Evolutionary conservation across 345 rosid species (phyloP), one percentile per base, ranked within the genome.

Genomic region (Acer negundo): DNA sequence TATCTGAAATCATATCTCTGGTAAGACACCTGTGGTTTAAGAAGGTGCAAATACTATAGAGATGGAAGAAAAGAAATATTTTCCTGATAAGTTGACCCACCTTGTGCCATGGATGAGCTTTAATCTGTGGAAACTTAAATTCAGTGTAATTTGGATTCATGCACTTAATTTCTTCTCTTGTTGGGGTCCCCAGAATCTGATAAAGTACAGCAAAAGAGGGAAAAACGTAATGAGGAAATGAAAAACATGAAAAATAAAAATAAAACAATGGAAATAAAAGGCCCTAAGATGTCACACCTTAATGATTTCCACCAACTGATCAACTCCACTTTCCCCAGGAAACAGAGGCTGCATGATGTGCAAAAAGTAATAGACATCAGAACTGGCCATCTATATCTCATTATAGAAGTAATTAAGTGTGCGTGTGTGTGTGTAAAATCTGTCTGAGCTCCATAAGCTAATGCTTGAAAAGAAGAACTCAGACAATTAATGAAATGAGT

Each of bases 31-130:
- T 35, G 40, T 20, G 13, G 61, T 67, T 69, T 55, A 24, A 68
- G 5, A 69, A 79, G 75, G 3, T 19, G 64, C 7, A 31, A 23
- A 67, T 38, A 42, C 13, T 40, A 63, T 0, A 6, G 38, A 13
- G 42, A 55, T 15, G 4, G 67, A 3, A 40, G 58, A 62, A 70
- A n/a, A 13, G 19, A 24, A 75, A 76, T 44, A 78, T 38, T 9
- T 42, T 59, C 40, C 16, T 19, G 10, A 8, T n/a, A 55, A 71
- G 53, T 66, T 17, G 22, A 63, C 75, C 78, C 69, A 93, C 99
- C 98, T 96, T 96, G 85, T 94, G 95, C 99, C 98, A 96, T 64
- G 99, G 98, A 84, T 94, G 99, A 82, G 99, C 97, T 88, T 94
- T 96, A 56, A 96, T 94, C 89, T 94, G 99, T 75, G 98, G 99